Percentiles rank a stretch among this genome's conserved stretches.
Conservation (phyloP, 345 rosid species). For the Erucastrum elatum region DNA sequence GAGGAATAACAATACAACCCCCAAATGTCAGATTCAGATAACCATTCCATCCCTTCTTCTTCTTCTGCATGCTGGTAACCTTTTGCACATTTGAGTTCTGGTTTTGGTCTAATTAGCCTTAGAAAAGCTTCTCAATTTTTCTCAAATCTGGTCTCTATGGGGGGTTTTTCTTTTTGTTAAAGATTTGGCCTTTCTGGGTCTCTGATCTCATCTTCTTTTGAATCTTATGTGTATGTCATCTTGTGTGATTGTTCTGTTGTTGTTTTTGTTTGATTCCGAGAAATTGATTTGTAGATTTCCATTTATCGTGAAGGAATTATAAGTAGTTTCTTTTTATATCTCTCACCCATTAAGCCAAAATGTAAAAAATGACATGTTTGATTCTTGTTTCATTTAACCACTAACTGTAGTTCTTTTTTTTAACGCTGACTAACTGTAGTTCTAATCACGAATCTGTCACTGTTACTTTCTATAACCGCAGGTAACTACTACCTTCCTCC, state of each 20-base stretch:
- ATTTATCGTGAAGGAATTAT: background rate
- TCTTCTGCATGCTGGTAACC: conserved; percentile 33
- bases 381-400: conserved; percentile 5
- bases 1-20: background rate
- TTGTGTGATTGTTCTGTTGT: background rate
- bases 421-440: background rate
- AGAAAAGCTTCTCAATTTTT: conserved; percentile 5
- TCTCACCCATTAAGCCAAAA: background rate
- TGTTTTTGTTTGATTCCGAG: conserved; percentile 9
- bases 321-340: background rate
- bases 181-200: conserved; percentile 10
- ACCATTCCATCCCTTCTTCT: background rate
- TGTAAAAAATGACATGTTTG: background rate
- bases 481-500: conserved; percentile 5
- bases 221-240: background rate
- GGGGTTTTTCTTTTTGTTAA: background rate
- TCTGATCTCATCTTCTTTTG: conserved; percentile 22
- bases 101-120: background rate
- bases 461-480: conserved; percentile 8
- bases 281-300: conserved; percentile 1
- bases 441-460: background rate
- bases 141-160: background rate
- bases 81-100: conserved; percentile 14
- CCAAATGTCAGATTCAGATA: conserved; percentile 13
- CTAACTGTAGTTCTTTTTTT: background rate